These are phyloP conservation scores for Phytopythium helicoides DNA, from an alignment of 352 stramenopile species.

Conservation along the genomic window DNA sequence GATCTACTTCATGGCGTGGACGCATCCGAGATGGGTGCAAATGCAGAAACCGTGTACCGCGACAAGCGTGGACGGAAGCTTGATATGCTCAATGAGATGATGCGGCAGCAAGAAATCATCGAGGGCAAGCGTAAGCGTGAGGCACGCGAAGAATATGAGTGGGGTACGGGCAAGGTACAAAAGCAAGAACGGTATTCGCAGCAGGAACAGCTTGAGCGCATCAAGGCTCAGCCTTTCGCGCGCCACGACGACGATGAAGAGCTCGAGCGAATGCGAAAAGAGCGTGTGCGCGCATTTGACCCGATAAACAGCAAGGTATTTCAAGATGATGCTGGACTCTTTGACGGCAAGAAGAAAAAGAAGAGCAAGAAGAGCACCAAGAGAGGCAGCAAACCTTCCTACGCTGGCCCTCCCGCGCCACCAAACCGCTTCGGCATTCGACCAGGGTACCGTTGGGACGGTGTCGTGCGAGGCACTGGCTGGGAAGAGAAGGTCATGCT, in stretches of 20 bases:
- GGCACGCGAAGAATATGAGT: constrained; percentile 80
- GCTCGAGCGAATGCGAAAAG: constrained; percentile 56
- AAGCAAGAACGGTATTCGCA: constrained; percentile 65
- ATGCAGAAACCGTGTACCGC: constrained; percentile 82
- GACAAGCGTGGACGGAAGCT: constrained; percentile 82
- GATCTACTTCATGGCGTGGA: constrained; percentile 48
- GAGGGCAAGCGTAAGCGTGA: constrained; percentile 77
- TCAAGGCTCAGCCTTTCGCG: constrained; percentile 65
- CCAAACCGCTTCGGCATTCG: constrained; percentile 88
- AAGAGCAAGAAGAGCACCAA: constrained; percentile 44
- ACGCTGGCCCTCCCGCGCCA: constrained; percentile 65
- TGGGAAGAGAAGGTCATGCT: constrained; percentile 95
- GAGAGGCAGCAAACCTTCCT: constrained; percentile 57
- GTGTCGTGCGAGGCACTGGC: constrained; percentile 94
- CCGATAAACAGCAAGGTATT: constrained; percentile 79
- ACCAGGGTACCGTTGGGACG: constrained; percentile 98
- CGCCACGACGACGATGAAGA: constrained; percentile 68
- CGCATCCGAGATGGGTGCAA: constrained; percentile 63
- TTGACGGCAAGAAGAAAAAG: constrained; percentile 23
- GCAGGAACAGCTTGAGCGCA: constrained; percentile 58
- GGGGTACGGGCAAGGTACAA: constrained; percentile 79
- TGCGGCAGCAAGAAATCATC: constrained; percentile 74
- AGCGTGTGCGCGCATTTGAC: constrained; percentile 68
- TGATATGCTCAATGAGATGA: constrained; percentile 85
- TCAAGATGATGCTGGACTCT: constrained; percentile 44